Base-by-base conservation (phyloP, 2,329 filamentous ascomycete genomes). In the Aspergillus pseudonomiae region DNA sequence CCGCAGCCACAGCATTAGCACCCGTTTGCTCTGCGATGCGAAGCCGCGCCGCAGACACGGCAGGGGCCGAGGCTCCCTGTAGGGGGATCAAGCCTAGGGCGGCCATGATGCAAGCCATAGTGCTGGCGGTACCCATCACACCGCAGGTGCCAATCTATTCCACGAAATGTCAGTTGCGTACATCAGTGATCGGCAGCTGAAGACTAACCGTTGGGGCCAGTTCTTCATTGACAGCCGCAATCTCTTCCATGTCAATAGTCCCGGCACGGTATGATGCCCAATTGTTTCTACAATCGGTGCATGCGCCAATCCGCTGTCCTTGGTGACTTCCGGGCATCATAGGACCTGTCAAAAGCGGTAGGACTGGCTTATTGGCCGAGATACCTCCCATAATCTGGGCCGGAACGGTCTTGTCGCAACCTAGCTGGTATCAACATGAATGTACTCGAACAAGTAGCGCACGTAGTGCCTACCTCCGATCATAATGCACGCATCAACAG, bases 361-460 rank as follows among this genome's bases (percentile, higher is more conserved):
- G 72, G 1, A 91, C 83, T 0, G 89, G 89, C 71, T 91, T 92
- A 67, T 92, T 91, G 0, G 89, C 89, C 0, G 89, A 91, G 19
- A 92, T 89, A 0, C 86, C 89, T 1, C 90, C 90, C 90, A 93
- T 92, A 1, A 92, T 74, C 71, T 92, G 90, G 1, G 90, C 90
- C 0, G 89, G 89, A 0, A 88, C 87, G 0, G 89, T 92, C 76
- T 92, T 92, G 71, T 92, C 90, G 68, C 90, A 92, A 0, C 90
- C 88, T 88, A 43, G n/a, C 24, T 19, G 19, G 10, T 64, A n/a
- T 65, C 19, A 59, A 53, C 39, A 9, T 24, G 11, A 45, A 45
- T 9, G 19, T 16, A 26, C 14, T 34, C 32, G 11, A 55, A 52
- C 16, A n/a, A 10, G 12, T 16, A 2, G 2, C 2, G 6, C 3